A percentile compares a stretch with the other conserved stretches of the same genome.
Evolutionary conservation across 345 rosid genomes (phyloP).

Genomic region (Eucalyptus rudis): DNA sequence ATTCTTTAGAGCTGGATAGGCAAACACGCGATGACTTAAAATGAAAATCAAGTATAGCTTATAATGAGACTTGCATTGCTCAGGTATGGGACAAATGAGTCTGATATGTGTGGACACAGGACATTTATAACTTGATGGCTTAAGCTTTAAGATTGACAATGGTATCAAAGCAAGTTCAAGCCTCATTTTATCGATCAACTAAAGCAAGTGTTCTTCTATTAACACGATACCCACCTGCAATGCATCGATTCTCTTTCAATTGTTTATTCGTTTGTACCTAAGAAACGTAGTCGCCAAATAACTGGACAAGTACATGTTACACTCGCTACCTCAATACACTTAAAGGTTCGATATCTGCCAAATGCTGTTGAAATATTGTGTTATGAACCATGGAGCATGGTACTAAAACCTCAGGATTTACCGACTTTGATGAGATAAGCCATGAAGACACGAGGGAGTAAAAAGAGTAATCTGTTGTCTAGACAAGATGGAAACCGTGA

Average conservation of each 20-base stretch:
- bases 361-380: neutral
- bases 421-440: neutral
- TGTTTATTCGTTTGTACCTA: neutral
- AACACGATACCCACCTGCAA: neutral
- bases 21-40: neutral
- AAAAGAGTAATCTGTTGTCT: neutral
- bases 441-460: neutral
- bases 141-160: neutral
- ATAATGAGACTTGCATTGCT: neutral
- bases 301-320: neutral
- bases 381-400: neutral
- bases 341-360: neutral
- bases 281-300: neutral
- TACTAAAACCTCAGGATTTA: neutral
- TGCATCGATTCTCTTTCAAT: neutral
- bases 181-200: neutral
- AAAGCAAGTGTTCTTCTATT: neutral
- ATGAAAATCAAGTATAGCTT: neutral
- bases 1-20: neutral
- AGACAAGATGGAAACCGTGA: neutral
- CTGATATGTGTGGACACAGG: neutral
- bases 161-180: neutral
- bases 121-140: neutral
- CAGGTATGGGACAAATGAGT: neutral
- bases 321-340: neutral